A percentile compares a stretch with the other conserved stretches of the same genome.
phyloP scores from a whole-genome alignment of 192 early-diverging fungal species.

The Entomortierella chlamydospora region DNA sequence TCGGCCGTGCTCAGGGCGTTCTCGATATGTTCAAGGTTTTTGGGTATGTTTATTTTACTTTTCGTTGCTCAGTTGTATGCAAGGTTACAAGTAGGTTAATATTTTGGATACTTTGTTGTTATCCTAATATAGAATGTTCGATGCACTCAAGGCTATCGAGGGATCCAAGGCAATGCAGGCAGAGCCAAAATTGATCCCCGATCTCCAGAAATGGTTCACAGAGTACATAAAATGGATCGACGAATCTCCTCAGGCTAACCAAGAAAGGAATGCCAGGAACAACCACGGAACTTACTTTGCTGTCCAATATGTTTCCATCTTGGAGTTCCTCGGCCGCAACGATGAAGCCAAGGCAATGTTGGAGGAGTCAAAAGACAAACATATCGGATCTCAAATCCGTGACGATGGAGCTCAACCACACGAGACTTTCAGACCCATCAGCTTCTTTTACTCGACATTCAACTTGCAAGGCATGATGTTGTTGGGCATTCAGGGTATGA shows the following conservation, averaged over 20 bases:
- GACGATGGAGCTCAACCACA: constrained; percentile 57
- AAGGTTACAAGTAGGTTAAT: too few relatives aligned
- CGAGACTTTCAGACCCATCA: constrained; percentile 58
- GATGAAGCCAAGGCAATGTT: constrained; percentile 38
- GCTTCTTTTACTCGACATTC: constrained; percentile 66
- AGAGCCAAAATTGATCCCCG: constrained; percentile 35
- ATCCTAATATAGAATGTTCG: constrained; percentile 55
- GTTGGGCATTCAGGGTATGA: constrained; percentile 48
- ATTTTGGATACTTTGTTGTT: too few relatives aligned
- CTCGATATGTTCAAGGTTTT: constrained; percentile 60
- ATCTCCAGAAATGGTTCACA: constrained; percentile 54
- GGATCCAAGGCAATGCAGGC: constrained; percentile 28
- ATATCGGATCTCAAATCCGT: constrained; percentile 56
- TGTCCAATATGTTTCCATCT: constrained; percentile 61
- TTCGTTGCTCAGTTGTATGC: too few relatives aligned
- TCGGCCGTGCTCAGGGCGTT: constrained; percentile 54
- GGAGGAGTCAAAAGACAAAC: constrained; percentile 34
- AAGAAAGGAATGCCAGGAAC: constrained; percentile 38
- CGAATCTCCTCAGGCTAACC: constrained; percentile 35
- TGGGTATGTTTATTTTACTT: constrained; percentile 17
- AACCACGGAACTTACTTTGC: constrained; percentile 70
- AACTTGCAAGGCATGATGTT: constrained; percentile 61
- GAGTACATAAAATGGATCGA: constrained; percentile 51
- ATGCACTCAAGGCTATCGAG: constrained; percentile 51
- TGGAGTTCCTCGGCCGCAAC: constrained; percentile 58